These are phyloP conservation scores for Saccharomycopsis fibuligera DNA, from an alignment of 805 yeast species.

Conservation along the genomic window DNA sequence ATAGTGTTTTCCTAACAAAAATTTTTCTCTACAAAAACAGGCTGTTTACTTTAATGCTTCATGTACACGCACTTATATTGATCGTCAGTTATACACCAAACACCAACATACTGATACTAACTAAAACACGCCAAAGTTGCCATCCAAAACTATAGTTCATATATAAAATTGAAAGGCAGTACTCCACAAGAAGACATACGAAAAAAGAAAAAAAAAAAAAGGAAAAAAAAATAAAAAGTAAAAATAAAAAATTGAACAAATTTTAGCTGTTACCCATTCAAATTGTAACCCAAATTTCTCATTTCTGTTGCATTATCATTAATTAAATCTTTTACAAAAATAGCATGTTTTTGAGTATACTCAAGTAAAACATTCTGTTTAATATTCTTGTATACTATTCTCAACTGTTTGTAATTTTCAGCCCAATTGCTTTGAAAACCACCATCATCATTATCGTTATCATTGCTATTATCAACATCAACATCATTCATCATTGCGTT, in stretches of 20 bases:
- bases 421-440: conserved; percentile 30
- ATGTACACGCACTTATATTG: too few species aligned
- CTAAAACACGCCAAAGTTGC: too few species aligned
- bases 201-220: background rate
- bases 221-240: background rate
- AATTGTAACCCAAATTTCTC: conserved; percentile 38
- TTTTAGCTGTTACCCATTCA: conserved; percentile 18
- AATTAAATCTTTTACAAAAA: conserved; percentile 47
- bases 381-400: background rate
- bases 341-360: conserved; percentile 37
- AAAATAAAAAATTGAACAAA: background rate
- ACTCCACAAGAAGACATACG: background rate
- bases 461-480: too few species aligned
- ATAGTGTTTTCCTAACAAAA: too few species aligned
- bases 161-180: background rate
- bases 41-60: too few species aligned
- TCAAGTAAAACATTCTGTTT: conserved; percentile 20
- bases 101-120: too few species aligned
- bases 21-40: too few species aligned
- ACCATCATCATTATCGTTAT: conserved; percentile 8
- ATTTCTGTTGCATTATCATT: conserved; percentile 44
- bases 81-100: too few species aligned
- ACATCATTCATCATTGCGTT: background rate
- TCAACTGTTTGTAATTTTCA: background rate
- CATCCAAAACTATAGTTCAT: too few species aligned